Evolutionary conservation across 2,329 filamentous ascomycete genomes (phyloP).

Genomic region (Sordariomycetes sp.): DNA sequence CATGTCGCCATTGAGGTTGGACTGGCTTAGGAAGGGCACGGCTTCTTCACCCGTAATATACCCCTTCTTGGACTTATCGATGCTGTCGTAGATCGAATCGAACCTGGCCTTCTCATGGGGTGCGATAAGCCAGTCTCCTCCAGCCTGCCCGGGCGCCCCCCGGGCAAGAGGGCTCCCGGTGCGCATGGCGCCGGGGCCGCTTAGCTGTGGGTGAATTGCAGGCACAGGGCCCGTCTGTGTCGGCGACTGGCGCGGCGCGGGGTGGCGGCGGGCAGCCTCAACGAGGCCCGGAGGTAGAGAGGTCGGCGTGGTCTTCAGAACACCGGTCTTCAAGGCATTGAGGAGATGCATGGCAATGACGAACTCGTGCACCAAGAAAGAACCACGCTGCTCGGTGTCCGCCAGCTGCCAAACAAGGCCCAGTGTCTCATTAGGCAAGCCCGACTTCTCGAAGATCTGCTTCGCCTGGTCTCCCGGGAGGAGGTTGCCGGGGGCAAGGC

Average conservation of each 20-base stretch:
- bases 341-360: constrained; percentile 97
- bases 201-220: constrained; percentile 75
- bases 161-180: constrained; percentile 47
- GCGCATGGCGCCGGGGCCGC: constrained; percentile 55
- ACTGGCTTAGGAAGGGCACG: constrained; percentile 88
- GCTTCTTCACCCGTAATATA: constrained; percentile 91
- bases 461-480: constrained; percentile 82
- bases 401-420: constrained; percentile 95
- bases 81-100: constrained; percentile 71
- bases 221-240: constrained; percentile 44
- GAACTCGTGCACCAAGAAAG: constrained; percentile 81
- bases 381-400: constrained; percentile 85
- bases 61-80: constrained; percentile 73
- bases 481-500: constrained; percentile 58
- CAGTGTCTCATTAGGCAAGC: constrained; percentile 77
- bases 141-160: constrained; percentile 26
- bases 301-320: constrained; percentile 67
- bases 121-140: constrained; percentile 67
- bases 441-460: constrained; percentile 88
- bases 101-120: constrained; percentile 79
- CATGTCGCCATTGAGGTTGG: constrained; percentile 75
- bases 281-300: constrained; percentile 78
- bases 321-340: constrained; percentile 78
- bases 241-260: constrained; percentile 33
- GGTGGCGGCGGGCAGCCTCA: constrained; percentile 68